Evolutionary conservation across 108 stramenopile species (phyloP).

Genomic region (Skeletonema potamos): DNA sequence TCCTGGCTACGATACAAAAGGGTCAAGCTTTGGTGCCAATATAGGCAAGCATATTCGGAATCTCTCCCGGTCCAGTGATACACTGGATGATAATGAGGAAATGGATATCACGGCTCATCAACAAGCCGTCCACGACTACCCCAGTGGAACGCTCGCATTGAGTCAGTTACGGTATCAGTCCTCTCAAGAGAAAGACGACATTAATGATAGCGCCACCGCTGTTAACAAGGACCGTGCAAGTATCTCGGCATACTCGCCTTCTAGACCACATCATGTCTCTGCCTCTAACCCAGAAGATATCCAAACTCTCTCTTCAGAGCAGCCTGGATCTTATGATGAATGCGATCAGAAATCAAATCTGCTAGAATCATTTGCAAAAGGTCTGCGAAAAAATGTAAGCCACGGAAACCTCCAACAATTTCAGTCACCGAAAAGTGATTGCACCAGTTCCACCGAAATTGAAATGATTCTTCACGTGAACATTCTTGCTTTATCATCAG

Average conservation of each 20-base stretch:
- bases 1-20: conserved; percentile 6
- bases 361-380: neutral
- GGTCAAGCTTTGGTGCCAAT: neutral
- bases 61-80: conserved; percentile 6
- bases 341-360: neutral
- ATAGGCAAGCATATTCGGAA: conserved; percentile 14
- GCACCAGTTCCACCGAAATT: neutral
- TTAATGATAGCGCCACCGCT: conserved; percentile 12
- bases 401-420: conserved; percentile 21
- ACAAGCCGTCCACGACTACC: conserved; percentile 8
- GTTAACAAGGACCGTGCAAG: neutral
- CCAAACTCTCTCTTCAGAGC: neutral
- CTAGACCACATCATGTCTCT: no score
- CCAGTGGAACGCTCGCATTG: conserved; percentile 16
- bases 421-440: neutral
- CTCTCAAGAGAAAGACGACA: conserved; percentile 4
- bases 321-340: neutral
- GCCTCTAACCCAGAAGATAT: neutral
- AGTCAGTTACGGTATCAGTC: neutral
- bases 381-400: conserved; percentile 12
- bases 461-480: conserved; percentile 36
- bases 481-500: conserved; percentile 72
- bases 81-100: neutral
- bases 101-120: neutral
- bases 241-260: neutral